Percentiles rank a stretch among this genome's conserved stretches.
phyloP scores from a whole-genome alignment of 2,329 filamentous ascomycete genomes.

The Elsinoe arachidis region DNA sequence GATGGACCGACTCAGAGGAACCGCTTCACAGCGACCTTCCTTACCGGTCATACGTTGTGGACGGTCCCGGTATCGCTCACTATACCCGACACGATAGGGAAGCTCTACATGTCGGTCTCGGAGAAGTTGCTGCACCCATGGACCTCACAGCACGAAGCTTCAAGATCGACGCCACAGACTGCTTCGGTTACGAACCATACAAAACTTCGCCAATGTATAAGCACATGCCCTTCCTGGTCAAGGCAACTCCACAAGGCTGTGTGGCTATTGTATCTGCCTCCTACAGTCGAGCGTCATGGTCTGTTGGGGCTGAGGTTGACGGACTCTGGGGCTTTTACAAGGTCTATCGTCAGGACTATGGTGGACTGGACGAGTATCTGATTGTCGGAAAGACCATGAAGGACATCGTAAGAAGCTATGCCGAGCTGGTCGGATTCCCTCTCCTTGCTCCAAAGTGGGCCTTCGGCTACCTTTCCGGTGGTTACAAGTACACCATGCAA shows the following conservation, averaged over 20 bases:
- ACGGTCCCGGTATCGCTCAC: constrained; percentile 54
- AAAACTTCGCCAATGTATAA: constrained; percentile 67
- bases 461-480: constrained; percentile 64
- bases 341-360: constrained; percentile 63
- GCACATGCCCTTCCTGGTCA: constrained; percentile 64
- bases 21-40: constrained; percentile 55
- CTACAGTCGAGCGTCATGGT: constrained; percentile 56
- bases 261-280: constrained; percentile 61
- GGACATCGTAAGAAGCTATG: constrained; percentile 58
- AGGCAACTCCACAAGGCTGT: constrained; percentile 54
- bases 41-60: constrained; percentile 56
- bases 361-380: constrained; percentile 62
- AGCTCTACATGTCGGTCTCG: constrained; percentile 60
- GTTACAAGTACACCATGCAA: constrained; percentile 52
- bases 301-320: constrained; percentile 63
- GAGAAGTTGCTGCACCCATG: constrained; percentile 66
- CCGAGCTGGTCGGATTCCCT: constrained; percentile 59
- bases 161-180: constrained; percentile 59
- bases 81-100: constrained; percentile 55
- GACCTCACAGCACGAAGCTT: constrained; percentile 60
- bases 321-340: constrained; percentile 69
- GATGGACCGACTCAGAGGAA: constrained; percentile 38
- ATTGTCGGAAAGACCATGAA: constrained; percentile 58
- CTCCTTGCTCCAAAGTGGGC: constrained; percentile 62
- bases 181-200: constrained; percentile 64